A percentile compares a stretch with the other conserved stretches of the same genome.
Conservation (phyloP, 768 basidiomycete genomes). For the Auricularia sp. region DNA sequence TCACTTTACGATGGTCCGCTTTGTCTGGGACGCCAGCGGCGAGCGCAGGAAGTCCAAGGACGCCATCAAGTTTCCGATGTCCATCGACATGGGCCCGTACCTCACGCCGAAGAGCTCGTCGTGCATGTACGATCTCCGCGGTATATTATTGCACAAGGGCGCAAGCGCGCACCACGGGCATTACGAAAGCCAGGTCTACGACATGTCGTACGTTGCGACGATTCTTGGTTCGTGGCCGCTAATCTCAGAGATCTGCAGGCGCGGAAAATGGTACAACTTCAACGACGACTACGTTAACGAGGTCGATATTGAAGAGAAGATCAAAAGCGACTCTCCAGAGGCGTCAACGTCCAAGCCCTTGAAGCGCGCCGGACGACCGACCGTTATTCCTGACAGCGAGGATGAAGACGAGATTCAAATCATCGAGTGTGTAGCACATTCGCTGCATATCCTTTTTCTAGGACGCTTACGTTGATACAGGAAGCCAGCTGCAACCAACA, state of each 20-base stretch:
- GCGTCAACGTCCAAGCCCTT: neutral
- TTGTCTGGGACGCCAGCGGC: conserved; percentile 76
- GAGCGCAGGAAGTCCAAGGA: conserved; percentile 85
- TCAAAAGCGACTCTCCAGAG: neutral
- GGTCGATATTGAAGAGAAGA: conserved; percentile 29
- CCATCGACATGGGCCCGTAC: conserved; percentile 64
- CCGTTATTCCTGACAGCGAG: neutral
- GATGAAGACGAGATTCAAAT: conserved; percentile 12
- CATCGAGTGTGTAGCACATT: neutral
- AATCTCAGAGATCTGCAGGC: conserved; percentile 17
- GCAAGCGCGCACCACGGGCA: conserved; percentile 87
- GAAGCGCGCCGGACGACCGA: neutral
- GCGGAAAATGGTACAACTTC: conserved; percentile 76
- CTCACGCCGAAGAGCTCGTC: conserved; percentile 21
- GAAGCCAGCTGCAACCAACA: neutral
- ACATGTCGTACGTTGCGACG: conserved; percentile 31
- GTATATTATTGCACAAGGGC: conserved; percentile 83
- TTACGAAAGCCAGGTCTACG: conserved; percentile 79
- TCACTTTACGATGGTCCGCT: conserved; percentile 89
- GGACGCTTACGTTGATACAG: neutral
- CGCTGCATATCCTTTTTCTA: neutral
- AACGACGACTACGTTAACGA: conserved; percentile 80
- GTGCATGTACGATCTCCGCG: conserved; percentile 70
- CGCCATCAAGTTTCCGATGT: conserved; percentile 62
- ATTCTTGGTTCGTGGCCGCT: too few species aligned